A percentile compares a stretch with the other conserved stretches of the same genome.
phyloP scores from a whole-genome alignment of 208 protist genomes.

The Leishmania lainsoni region DNA sequence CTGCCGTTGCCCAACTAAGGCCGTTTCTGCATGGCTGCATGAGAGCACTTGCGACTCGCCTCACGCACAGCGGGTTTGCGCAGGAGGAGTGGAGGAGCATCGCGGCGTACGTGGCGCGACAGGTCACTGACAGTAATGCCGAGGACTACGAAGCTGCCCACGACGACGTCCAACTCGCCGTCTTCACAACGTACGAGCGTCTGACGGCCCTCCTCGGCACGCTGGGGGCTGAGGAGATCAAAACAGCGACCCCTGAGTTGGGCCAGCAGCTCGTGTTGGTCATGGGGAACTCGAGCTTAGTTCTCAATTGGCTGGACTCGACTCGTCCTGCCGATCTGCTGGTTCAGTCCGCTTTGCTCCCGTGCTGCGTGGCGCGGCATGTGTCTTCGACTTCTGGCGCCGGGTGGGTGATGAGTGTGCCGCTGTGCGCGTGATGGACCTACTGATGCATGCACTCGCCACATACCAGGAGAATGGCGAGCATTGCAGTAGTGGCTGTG shows the following conservation, averaged over 20 bases:
- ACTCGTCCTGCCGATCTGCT: slow-evolving; percentile 9
- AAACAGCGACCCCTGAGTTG: not conserved
- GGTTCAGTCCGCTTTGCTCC: slow-evolving; percentile 34
- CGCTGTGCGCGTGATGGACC: slow-evolving; percentile 8
- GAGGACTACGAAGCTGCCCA: slow-evolving; percentile 58
- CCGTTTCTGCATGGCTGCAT: slow-evolving; percentile 28
- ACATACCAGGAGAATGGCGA: slow-evolving; percentile 1
- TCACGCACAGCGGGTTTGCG: slow-evolving; percentile 20
- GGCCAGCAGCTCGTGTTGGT: slow-evolving; percentile 19
- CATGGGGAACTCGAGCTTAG: slow-evolving; percentile 7
- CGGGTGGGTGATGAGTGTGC: not conserved
- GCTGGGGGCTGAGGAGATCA: slow-evolving; percentile 12
- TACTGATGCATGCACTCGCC: slow-evolving; percentile 19
- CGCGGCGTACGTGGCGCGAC: slow-evolving; percentile 34
- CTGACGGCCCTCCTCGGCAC: slow-evolving; percentile 43
- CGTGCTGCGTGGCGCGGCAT: slow-evolving; percentile 30
- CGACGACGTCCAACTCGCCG: slow-evolving; percentile 46
- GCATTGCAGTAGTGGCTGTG: not conserved
- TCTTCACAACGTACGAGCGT: slow-evolving; percentile 75
- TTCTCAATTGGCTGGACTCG: slow-evolving; percentile 15
- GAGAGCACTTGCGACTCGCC: slow-evolving; percentile 25
- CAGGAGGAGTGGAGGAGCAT: slow-evolving; percentile 27
- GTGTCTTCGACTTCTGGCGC: not conserved
- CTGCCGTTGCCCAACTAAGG: slow-evolving; percentile 20
- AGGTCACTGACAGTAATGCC: slow-evolving; percentile 18